Conservation (phyloP, 345 rosid genomes). For the Jatropha curcas region DNA sequence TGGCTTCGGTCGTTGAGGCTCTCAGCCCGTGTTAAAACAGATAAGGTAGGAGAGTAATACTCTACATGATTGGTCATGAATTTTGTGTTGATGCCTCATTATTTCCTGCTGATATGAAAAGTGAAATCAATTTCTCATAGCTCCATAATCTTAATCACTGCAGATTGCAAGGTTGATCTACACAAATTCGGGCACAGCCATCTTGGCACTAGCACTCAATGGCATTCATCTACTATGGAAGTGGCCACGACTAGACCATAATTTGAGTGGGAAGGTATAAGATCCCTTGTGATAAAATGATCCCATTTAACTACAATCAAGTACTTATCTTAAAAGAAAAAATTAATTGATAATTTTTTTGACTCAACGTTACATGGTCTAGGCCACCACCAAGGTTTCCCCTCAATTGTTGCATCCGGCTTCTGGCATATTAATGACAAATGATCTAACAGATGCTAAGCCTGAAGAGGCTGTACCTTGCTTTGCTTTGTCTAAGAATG, state of each 20-base stretch:
- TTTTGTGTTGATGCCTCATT: not conserved
- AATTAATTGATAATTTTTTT: not conserved
- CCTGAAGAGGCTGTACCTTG: constrained; percentile 31
- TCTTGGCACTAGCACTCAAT: constrained; percentile 41
- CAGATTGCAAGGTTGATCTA: constrained; percentile 45
- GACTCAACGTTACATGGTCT: constrained; percentile 7
- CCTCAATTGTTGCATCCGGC: constrained; percentile 34
- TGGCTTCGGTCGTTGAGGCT: constrained; percentile 36
- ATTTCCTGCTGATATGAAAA: not conserved
- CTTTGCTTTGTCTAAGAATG: constrained; percentile 46
- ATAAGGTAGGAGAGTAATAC: constrained; percentile 30
- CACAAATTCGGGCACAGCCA: constrained; percentile 40
- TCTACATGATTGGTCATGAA: not conserved
- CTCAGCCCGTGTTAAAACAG: constrained; percentile 22
- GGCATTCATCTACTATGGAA: constrained; percentile 42
- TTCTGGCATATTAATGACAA: constrained; percentile 40
- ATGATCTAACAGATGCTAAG: constrained; percentile 27
- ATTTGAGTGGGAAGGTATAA: constrained; percentile 38
- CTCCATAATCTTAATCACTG: constrained; percentile 2
- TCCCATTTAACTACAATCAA: not conserved
- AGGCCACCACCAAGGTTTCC: constrained; percentile 41
- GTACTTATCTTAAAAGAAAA: not conserved
- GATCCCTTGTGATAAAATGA: not conserved
- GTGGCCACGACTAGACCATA: constrained; percentile 35
- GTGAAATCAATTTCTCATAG: not conserved